phyloP scores from a whole-genome alignment of 2,329 filamentous ascomycete species.

The Aspergillus sp. region DNA sequence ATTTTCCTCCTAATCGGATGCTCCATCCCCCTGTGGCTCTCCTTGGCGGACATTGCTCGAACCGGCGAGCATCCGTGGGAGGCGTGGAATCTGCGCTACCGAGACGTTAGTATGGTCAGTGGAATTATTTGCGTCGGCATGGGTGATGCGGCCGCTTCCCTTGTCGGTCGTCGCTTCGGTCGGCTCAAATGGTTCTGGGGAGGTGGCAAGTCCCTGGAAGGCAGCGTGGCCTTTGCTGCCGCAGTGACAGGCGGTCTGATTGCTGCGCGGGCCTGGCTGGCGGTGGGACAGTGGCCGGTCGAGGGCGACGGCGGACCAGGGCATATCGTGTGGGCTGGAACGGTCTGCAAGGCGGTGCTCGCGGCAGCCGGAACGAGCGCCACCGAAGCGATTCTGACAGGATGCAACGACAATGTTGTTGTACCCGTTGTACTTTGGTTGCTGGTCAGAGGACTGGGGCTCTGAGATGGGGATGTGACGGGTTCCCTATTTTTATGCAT shows the following conservation, averaged over 20 bases:
- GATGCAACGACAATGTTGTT: conserved; percentile 97
- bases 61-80: conserved; percentile 54
- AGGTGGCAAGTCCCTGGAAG: conserved; percentile 92
- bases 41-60: conserved; percentile 67
- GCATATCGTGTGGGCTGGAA: conserved; percentile 29
- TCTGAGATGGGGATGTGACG: not conserved
- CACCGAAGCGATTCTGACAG: conserved; percentile 91
- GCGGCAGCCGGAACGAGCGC: conserved; percentile 81
- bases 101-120: conserved; percentile 86
- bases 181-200: conserved; percentile 93
- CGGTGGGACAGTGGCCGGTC: conserved; percentile 67
- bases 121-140: conserved; percentile 94
- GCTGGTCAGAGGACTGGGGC: conserved; percentile 72
- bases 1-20: conserved; percentile 95
- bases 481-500: not conserved
- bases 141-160: conserved; percentile 87
- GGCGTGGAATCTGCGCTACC: conserved; percentile 71
- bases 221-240: conserved; percentile 72
- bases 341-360: conserved; percentile 59
- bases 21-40: conserved; percentile 90
- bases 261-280: conserved; percentile 70
- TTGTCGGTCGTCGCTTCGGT: conserved; percentile 85
- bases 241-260: conserved; percentile 77
- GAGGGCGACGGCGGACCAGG: conserved; percentile 16
- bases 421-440: conserved; percentile 93